Base-by-base conservation (phyloP, 306 rosid genomes). In the Mucuna pruriens region DNA sequence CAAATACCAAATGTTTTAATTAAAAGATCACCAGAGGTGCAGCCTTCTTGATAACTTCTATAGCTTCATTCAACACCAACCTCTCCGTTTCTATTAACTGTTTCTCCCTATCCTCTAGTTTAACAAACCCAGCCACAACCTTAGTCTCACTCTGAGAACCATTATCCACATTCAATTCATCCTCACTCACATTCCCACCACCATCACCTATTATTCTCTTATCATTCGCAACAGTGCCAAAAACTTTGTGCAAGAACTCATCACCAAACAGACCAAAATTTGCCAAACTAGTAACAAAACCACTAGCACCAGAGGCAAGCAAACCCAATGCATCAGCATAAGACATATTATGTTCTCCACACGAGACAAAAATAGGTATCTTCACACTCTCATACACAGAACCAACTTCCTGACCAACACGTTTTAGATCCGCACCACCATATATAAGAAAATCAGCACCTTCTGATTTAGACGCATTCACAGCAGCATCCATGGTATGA, bases 1-100 rank as follows among this genome's bases (percentile, higher is more conserved):
- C 89, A 89, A 90, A 92, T 88, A 89, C 95, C 97, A 90, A 91
- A 90, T 84, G 36, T 55, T 75, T 76, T 85, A 92, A 89, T 88
- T 93, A 93, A 91, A 93, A 75, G 87, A 93, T 95, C 99, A 95
- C 98, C 99, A 95, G 93, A 83, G 99, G 98, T 85, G 98, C 94
- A 89, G 99, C 97, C 91, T 86, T 91, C 90, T 83, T 87, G 86
- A 95, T 89, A 83, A 88, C 93, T 74, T 85, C 64, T 74, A 90
- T 81, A 26, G 94, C 94, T 85, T 93, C 86, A 69, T 82, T 90
- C 93, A 95, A 85, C 57, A 91, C 84, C 1, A 78, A 84, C 84
- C 84, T 95, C 89, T 95, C 96, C 40, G 72, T 79, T 81, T 91
- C 91, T 29, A 95, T 83, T 46, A 90, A 88, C 78, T 82, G 85